phyloP scores from a whole-genome alignment of 495 filamentous ascomycete genomes.

The Penicillium steckii region DNA sequence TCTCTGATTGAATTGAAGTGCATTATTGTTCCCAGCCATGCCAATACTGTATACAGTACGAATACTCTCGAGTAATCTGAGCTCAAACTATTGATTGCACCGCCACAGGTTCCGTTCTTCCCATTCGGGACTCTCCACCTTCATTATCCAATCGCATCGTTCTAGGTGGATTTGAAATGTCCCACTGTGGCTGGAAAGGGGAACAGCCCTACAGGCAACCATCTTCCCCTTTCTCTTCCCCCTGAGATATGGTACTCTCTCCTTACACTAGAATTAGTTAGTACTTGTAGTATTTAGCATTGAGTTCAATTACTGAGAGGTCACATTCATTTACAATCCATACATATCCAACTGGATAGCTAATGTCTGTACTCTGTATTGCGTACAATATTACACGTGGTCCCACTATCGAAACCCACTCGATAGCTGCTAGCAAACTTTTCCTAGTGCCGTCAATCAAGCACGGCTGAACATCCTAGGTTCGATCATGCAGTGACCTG shows the following conservation, averaged over 20 bases:
- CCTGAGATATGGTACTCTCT: too few relatives aligned
- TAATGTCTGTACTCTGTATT: too few relatives aligned
- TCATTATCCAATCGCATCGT: background rate
- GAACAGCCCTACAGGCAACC: slow-evolving; percentile 15
- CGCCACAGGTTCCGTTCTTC: too few relatives aligned
- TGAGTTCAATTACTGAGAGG: background rate
- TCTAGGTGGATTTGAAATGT: background rate
- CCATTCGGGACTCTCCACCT: background rate
- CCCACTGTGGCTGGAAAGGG: slow-evolving; percentile 10
- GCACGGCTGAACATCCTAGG: background rate
- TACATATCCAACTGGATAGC: background rate
- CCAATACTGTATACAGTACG: too few relatives aligned
- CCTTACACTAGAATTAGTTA: background rate
- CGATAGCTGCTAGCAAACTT: slow-evolving; percentile 1
- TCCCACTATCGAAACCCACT: background rate
- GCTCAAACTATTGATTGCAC: too few relatives aligned
- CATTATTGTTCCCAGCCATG: too few relatives aligned
- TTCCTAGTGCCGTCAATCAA: background rate
- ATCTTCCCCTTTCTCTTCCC: background rate
- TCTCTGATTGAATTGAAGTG: too few relatives aligned
- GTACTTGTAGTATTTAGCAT: background rate
- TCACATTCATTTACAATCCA: too few relatives aligned
- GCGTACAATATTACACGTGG: too few relatives aligned
- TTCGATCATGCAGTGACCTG: too few relatives aligned
- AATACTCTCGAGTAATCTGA: too few relatives aligned